Conservation (phyloP, 2,329 filamentous ascomycete species). For the Didymella arachidicola region DNA sequence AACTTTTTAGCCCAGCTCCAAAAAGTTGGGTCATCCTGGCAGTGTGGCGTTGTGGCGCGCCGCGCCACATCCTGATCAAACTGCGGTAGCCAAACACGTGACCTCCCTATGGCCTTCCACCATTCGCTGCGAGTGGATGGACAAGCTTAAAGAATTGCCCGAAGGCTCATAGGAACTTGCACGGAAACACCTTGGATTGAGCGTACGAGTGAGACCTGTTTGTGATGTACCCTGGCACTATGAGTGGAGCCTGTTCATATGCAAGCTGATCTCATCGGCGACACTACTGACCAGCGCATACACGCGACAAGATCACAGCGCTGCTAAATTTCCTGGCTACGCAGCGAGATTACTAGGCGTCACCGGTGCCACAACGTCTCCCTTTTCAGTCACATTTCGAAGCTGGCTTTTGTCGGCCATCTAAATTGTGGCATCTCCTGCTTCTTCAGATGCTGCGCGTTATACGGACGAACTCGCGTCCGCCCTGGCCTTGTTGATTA, state of each 20-base stretch:
- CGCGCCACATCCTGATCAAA: constrained; percentile 5
- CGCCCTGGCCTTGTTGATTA: constrained; percentile 25
- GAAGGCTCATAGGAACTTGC: too few species aligned
- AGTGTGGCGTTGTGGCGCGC: constrained; percentile 2
- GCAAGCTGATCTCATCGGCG: constrained; percentile 33
- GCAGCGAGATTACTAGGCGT: constrained; percentile 27
- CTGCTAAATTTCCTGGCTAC: constrained; percentile 33
- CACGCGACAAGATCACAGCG: constrained; percentile 28
- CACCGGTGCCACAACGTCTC: constrained; percentile 19
- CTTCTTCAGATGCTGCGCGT: constrained; percentile 43
- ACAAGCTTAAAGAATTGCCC: too few species aligned
- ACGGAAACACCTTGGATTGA: too few species aligned
- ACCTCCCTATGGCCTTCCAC: neutral
- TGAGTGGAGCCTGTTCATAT: constrained; percentile 24
- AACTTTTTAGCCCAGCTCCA: constrained; percentile 15
- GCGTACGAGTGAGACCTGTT: neutral
- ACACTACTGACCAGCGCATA: constrained; percentile 28
- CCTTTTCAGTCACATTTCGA: constrained; percentile 24
- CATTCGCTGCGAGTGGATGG: neutral
- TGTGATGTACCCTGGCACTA: neutral
- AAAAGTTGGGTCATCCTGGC: constrained; percentile 22
- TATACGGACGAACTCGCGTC: constrained; percentile 47
- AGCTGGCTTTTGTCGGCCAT: constrained; percentile 37
- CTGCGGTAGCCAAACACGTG: constrained; percentile 3
- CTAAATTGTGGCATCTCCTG: constrained; percentile 46